phyloP scores from a whole-genome alignment of 352 stramenopile species.

The Globisporangium middletonii region DNA sequence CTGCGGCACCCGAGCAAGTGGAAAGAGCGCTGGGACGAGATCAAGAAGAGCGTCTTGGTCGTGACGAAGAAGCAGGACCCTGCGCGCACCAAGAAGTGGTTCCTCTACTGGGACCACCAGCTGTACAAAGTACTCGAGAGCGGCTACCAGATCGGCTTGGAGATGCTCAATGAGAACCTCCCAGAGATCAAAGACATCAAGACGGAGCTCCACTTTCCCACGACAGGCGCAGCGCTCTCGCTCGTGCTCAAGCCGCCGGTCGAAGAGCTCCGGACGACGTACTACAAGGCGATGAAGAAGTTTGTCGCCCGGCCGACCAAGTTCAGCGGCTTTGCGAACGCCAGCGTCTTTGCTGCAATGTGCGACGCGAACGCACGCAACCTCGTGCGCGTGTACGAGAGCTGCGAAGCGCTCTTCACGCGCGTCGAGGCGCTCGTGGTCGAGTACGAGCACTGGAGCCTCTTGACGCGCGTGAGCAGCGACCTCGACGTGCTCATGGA shows the following conservation, averaged over 20 bases:
- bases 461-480: conserved; percentile 39
- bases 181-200: conserved; percentile 86
- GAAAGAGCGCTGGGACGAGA: conserved; percentile 83
- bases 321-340: conserved; percentile 88
- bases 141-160: conserved; percentile 91
- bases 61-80: conserved; percentile 78
- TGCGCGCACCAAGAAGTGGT: conserved; percentile 86
- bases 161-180: conserved; percentile 93
- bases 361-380: conserved; percentile 82
- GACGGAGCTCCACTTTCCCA: conserved; percentile 68
- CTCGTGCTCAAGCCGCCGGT: conserved; percentile 89
- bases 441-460: conserved; percentile 83
- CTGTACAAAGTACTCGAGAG: conserved; percentile 94
- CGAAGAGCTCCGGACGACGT: conserved; percentile 90
- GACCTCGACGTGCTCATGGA: conserved; percentile 86
- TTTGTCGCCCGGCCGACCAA: conserved; percentile 89
- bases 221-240: conserved; percentile 13
- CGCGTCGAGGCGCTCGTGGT: conserved; percentile 61
- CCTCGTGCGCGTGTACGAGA: conserved; percentile 87
- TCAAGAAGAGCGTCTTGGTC: conserved; percentile 65
- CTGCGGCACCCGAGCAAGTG: conserved; percentile 79
- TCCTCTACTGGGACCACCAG: conserved; percentile 93
- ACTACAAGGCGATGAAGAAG: conserved; percentile 95
- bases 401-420: conserved; percentile 88
- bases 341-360: conserved; percentile 85